Evolutionary conservation across 352 stramenopile species (phyloP), one percentile per base, ranked within the genome.

Genomic region (Pythium oligandrum): DNA sequence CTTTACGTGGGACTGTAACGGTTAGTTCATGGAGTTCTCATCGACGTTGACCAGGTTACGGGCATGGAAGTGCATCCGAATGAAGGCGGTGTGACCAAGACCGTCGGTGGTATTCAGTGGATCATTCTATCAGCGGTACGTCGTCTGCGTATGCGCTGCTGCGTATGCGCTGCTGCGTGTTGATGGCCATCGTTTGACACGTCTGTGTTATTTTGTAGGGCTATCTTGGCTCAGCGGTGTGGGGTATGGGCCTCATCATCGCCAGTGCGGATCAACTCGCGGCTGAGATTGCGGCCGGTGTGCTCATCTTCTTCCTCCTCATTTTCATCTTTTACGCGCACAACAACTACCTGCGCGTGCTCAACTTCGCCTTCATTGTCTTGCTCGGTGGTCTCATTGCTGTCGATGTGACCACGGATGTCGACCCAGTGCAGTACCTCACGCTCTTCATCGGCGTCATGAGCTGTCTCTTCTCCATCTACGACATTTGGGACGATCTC

Each of bases 401-500:
- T 26, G 57, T 92, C 47, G 84, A 90, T 48, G 65, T 91, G 45
- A 63, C 62, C 46, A 90, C 81, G 1, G 59, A 70, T 3, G 76
- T 82, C 60, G 60, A 93, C 40, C 72, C 76, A 6, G 64, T 94
- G 44, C 81, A 83, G 55, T 96, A 92, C 66, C 68, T 93, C 59
- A 88, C 83, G 52, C 82, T 96, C 50, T 93, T 96, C 50, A 55
- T 96, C 12, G 86, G 86, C 40, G 84, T 93, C 72, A 96, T 96
- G 86, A 94, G 83, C 74, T 93, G 86, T 52, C 77, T 93, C 53
- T 96, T 95, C 63, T 93, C 84, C 31, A 84, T 96, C 55, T 96
- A 96, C 61, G 86, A 96, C 63, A 95, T 95, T 48, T 95, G 81
- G 73, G 86, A 96, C 66, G 86, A 96, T 57, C 79, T 96, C 61